A percentile compares a stretch with the other conserved stretches of the same genome.
These are phyloP conservation scores for Penicillium robsamsonii DNA, from an alignment of 495 filamentous ascomycete genomes.

Conservation along the genomic window DNA sequence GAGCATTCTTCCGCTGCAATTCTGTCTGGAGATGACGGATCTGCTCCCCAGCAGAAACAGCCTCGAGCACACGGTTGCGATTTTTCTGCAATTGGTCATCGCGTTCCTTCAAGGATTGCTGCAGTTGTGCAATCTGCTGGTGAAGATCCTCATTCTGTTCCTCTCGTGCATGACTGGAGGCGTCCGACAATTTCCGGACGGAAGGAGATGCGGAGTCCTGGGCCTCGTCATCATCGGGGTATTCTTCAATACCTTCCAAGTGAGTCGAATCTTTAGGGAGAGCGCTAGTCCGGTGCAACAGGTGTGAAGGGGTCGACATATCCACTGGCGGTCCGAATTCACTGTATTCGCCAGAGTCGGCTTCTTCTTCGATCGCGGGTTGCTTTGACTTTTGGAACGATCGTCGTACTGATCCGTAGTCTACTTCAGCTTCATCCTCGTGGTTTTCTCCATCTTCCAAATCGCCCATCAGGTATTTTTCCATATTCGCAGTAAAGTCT, in stretches of 20 bases:
- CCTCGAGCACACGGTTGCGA: constrained; percentile 35
- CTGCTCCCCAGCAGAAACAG: constrained; percentile 40
- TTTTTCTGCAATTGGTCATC: constrained; percentile 42
- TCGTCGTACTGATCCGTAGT: constrained; percentile 16
- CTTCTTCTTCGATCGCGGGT: constrained; percentile 37
- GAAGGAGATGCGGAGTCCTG: constrained; percentile 32
- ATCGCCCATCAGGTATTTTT: constrained; percentile 48
- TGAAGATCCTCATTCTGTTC: constrained; percentile 30
- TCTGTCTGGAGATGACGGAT: constrained; percentile 41
- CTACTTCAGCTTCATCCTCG: constrained; percentile 17
- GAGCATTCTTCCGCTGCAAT: constrained; percentile 33
- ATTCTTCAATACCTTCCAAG: constrained; percentile 45
- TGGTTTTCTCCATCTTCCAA: constrained; percentile 14
- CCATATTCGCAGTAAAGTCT: constrained; percentile 52
- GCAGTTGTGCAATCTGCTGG: constrained; percentile 36
- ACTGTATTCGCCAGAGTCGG: constrained; percentile 40
- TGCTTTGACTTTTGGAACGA: constrained; percentile 24
- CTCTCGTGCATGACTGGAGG: constrained; percentile 17
- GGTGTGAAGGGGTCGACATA: constrained; percentile 49
- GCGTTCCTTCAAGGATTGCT: constrained; percentile 34
- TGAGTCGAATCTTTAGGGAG: constrained; percentile 37
- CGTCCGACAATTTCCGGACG: constrained; percentile 25
- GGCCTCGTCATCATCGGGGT: constrained; percentile 30
- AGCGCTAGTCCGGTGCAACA: constrained; percentile 33
- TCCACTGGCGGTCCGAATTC: constrained; percentile 48